Evolutionary conservation across 345 rosid species (phyloP).

Genomic region (Citrus cavaleriei): DNA sequence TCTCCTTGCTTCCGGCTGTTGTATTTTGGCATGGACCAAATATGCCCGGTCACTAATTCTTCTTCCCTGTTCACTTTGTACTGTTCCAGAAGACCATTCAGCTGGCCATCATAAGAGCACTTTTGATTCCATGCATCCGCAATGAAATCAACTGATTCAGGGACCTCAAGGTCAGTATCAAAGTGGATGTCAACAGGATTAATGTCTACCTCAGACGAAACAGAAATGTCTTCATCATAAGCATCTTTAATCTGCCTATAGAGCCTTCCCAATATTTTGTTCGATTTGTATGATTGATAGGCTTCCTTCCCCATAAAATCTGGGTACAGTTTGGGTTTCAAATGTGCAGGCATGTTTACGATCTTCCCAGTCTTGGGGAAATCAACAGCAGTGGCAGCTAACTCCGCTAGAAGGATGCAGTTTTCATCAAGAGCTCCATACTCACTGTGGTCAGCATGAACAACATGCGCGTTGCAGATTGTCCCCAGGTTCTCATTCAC

Average conservation of each 20-base stretch:
- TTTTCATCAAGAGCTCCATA: conserved; percentile 68
- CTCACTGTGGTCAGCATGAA: conserved; percentile 76
- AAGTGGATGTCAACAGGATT: conserved; percentile 48
- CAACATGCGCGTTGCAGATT: conserved; percentile 85
- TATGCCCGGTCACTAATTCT: conserved; percentile 87
- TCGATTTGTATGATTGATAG: conserved; percentile 62
- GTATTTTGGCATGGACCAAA: conserved; percentile 90
- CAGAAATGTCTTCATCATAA: conserved; percentile 43
- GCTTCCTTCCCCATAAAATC: conserved; percentile 91
- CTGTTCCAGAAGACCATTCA: conserved; percentile 67
- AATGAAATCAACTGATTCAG: conserved; percentile 56
- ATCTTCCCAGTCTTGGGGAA: conserved; percentile 87
- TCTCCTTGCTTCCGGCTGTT: conserved; percentile 72
- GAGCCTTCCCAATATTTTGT: conserved; percentile 74
- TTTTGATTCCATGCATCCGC: conserved; percentile 76
- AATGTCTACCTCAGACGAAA: conserved; percentile 31
- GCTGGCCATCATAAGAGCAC: conserved; percentile 70
- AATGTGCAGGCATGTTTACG: conserved; percentile 54
- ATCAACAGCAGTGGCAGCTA: conserved; percentile 93
- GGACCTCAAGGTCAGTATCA: conserved; percentile 55
- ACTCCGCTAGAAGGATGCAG: conserved; percentile 62
- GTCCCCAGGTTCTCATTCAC: conserved; percentile 67
- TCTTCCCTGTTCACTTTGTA: conserved; percentile 84
- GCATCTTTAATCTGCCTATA: conserved; percentile 58
- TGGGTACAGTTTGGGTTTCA: conserved; percentile 77